Evolutionary conservation across 1,139 yeast species (phyloP).

Genomic region (Spencermartinsiella ligniputridi): DNA sequence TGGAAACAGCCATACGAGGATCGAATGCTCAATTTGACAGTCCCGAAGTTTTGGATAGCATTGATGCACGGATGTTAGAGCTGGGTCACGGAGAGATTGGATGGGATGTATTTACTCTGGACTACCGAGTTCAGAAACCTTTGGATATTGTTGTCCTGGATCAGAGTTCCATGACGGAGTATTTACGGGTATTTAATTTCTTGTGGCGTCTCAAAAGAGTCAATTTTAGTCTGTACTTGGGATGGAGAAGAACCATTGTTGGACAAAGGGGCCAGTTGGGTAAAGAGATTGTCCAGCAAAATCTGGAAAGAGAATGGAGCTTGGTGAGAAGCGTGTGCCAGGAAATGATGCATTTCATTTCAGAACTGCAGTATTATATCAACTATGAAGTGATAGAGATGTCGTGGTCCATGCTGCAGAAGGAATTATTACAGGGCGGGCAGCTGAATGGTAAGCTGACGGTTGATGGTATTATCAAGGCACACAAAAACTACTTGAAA

Average conservation of each 20-base stretch:
- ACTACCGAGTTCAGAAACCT: slow-evolving; percentile 64
- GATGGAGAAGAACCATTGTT: slow-evolving; percentile 41
- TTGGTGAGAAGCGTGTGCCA: slow-evolving; percentile 28
- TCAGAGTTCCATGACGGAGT: slow-evolving; percentile 47
- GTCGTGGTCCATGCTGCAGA: slow-evolving; percentile 35
- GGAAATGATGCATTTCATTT: slow-evolving; percentile 36
- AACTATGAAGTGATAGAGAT: slow-evolving; percentile 38
- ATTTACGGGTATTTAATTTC: slow-evolving; percentile 78
- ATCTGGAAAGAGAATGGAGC: slow-evolving; percentile 25
- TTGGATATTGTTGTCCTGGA: slow-evolving; percentile 36
- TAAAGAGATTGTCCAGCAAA: neutral
- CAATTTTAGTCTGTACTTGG: slow-evolving; percentile 45
- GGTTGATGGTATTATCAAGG: slow-evolving; percentile 35
- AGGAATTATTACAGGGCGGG: slow-evolving; percentile 23
- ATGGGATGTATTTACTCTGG: slow-evolving; percentile 93
- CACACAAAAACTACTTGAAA: slow-evolving; percentile 34
- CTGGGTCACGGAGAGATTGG: slow-evolving; percentile 57
- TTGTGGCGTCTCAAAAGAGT: slow-evolving; percentile 74
- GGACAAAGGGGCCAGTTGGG: slow-evolving; percentile 18
- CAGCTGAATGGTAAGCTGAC: slow-evolving; percentile 22
- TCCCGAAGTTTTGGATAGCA: slow-evolving; percentile 43
- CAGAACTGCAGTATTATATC: slow-evolving; percentile 38
- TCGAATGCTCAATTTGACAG: slow-evolving; percentile 54
- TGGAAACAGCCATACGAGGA: slow-evolving; percentile 61
- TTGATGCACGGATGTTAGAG: slow-evolving; percentile 79